phyloP scores from a whole-genome alignment of 1,284 basidiomycete genomes.

The Tremellales sp. region DNA sequence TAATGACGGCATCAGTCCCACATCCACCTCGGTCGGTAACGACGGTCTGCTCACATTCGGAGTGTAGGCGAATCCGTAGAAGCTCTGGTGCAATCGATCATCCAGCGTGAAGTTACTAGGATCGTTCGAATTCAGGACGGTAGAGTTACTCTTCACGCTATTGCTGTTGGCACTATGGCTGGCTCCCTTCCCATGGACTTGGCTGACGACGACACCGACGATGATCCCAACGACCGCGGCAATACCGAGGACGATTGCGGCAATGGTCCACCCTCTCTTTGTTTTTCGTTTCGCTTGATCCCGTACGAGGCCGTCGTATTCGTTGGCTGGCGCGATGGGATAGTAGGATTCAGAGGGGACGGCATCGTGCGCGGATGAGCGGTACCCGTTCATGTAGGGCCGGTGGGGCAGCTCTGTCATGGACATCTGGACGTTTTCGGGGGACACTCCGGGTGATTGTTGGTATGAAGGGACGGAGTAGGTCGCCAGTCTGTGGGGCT shows the following conservation, averaged over 20 bases:
- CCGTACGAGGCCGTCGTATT: neutral
- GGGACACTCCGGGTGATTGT: too few relatives aligned
- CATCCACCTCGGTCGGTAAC: too few relatives aligned
- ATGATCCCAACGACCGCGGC: constrained; percentile 27
- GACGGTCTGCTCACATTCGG: constrained; percentile 58
- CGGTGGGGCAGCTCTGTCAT: too few relatives aligned
- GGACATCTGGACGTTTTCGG: too few relatives aligned
- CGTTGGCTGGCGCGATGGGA: neutral
- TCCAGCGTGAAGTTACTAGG: constrained; percentile 65
- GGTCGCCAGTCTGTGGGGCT: too few relatives aligned
- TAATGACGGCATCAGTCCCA: too few relatives aligned
- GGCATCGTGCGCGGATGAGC: constrained; percentile 1
- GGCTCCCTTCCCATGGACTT: constrained; percentile 19
- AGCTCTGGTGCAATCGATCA: constrained; percentile 58
- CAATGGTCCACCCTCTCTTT: constrained; percentile 30
- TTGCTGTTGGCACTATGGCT: constrained; percentile 2
- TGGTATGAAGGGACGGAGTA: too few relatives aligned
- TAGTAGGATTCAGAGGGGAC: constrained; percentile 1
- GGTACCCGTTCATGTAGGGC: too few relatives aligned
- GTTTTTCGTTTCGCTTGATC: constrained; percentile 5
- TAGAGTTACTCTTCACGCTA: constrained; percentile 7
- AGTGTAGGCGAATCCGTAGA: constrained; percentile 72
- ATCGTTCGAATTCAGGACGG: constrained; percentile 54
- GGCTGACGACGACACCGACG: constrained; percentile 32
- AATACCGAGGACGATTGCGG: constrained; percentile 25